These are phyloP conservation scores for Lactarius indigo DNA, from an alignment of 768 basidiomycete genomes.

Conservation along the genomic window DNA sequence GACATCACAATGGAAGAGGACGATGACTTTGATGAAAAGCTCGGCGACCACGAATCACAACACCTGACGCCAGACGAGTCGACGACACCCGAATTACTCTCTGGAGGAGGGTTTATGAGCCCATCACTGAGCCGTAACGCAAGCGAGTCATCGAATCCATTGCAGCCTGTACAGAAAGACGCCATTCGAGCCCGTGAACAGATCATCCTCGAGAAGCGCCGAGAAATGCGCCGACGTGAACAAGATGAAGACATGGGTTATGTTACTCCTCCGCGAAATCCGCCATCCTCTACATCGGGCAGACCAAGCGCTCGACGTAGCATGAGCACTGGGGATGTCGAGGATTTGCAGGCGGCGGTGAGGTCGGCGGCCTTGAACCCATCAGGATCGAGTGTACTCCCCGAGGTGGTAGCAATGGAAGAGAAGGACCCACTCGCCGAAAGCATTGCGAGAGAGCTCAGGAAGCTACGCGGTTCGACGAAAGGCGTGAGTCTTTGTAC, in stretches of 20 bases:
- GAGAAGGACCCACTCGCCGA: slow-evolving; percentile 58
- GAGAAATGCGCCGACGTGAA: slow-evolving; percentile 56
- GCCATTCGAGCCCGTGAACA: slow-evolving; percentile 64
- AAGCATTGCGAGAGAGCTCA: slow-evolving; percentile 71
- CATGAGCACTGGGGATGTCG: slow-evolving; percentile 75
- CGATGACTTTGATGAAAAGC: slow-evolving; percentile 24
- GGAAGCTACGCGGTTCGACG: slow-evolving; percentile 47
- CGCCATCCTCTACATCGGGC: slow-evolving; percentile 9
- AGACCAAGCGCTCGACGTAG: slow-evolving; percentile 64
- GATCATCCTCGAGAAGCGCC: slow-evolving; percentile 65
- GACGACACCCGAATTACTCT: slow-evolving; percentile 19
- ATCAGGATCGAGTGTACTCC: slow-evolving; percentile 33
- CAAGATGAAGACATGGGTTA: slow-evolving; percentile 41
- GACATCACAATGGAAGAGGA: slow-evolving; percentile 35
- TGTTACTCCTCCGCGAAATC: slow-evolving; percentile 34
- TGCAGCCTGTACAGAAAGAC: slow-evolving; percentile 56
- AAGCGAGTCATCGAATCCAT: slow-evolving; percentile 42
- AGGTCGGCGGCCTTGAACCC: slow-evolving; percentile 34
- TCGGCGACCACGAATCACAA: slow-evolving; percentile 27
- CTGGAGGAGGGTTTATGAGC: slow-evolving; percentile 23
- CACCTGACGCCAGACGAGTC: slow-evolving; percentile 5
- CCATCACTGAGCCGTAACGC: slow-evolving; percentile 37
- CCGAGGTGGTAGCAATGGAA: slow-evolving; percentile 40
- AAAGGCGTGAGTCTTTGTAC: slow-evolving; percentile 40
- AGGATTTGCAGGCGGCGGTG: slow-evolving; percentile 33